These are phyloP conservation scores for Colletotrichum liriopes DNA, from an alignment of 2,329 filamentous ascomycete species.

Conservation along the genomic window DNA sequence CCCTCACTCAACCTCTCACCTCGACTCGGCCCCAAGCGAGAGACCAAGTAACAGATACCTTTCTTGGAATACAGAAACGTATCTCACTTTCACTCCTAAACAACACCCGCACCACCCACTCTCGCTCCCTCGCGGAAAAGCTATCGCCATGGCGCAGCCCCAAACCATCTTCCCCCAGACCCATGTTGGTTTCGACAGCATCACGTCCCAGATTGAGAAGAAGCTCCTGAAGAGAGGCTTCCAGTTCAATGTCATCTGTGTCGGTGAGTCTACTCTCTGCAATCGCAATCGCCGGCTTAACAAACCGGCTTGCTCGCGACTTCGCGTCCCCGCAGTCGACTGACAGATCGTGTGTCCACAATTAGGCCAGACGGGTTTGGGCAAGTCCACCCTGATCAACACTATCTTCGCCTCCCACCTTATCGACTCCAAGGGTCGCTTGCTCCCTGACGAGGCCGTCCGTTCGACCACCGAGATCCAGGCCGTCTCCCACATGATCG, in stretches of 20 bases:
- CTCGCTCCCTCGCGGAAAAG: slow-evolving; percentile 49
- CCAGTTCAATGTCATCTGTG: slow-evolving; percentile 99
- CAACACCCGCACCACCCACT: slow-evolving; percentile 47
- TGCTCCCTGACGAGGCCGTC: slow-evolving; percentile 92
- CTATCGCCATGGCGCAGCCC: slow-evolving; percentile 67
- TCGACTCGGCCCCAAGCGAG: slow-evolving; percentile 47
- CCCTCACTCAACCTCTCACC: slow-evolving; percentile 37
- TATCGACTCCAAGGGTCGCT: slow-evolving; percentile 97
- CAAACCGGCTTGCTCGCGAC: slow-evolving; percentile 15
- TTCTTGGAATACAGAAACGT: slow-evolving; percentile 55
- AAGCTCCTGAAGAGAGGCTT: slow-evolving; percentile 99
- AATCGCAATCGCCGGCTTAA: background rate
- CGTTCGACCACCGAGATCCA: slow-evolving; percentile 98
- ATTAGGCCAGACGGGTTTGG: slow-evolving; percentile 95
- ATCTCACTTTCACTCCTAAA: slow-evolving; percentile 49
- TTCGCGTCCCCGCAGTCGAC: slow-evolving; percentile 27
- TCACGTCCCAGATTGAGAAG: slow-evolving; percentile 99
- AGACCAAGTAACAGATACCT: slow-evolving; percentile 43
- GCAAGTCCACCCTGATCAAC: slow-evolving; percentile 99
- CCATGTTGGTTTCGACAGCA: slow-evolving; percentile 99
- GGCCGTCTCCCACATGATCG: slow-evolving; percentile 97
- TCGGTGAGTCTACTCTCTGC: slow-evolving; percentile 78
- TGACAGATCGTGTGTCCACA: slow-evolving; percentile 19
- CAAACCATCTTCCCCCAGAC: slow-evolving; percentile 88
- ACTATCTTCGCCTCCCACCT: slow-evolving; percentile 99